Evolutionary conservation across 768 basidiomycete genomes (phyloP), one percentile per base, ranked within the genome.

Genomic region (Naganishia kalamii): DNA sequence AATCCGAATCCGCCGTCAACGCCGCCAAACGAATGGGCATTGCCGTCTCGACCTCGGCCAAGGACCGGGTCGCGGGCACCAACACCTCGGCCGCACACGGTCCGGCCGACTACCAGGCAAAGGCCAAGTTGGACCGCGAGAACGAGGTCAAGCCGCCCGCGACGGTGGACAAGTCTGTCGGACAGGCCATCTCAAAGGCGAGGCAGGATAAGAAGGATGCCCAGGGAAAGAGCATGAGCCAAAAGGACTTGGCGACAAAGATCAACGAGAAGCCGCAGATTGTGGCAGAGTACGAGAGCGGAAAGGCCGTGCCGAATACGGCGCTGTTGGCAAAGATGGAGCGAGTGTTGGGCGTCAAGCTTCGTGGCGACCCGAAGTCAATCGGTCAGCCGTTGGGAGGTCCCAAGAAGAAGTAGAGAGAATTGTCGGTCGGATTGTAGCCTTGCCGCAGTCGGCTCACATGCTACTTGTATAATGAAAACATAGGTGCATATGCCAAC

Each of bases 141-240:
- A 93, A 97, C 77, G 92, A 94, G 74, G 92, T 94, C 25, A 90
- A 92, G 10, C 92, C 92, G 7, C 93, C 93, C 50, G 70, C 88
- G 60, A 94, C 91, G 80, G 80, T 97, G 69, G 73, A 74, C 60
- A 63, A 62, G 40, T 69, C 71, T 11, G 74, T 79, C 40, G 70
- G 72, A 67, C 72, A 90, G 85, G 89, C 92, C 2, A 90, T 97
- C 69, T 86, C 89, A 77, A 81, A 83, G 17, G 89, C 86, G 46
- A 88, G 93, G 63, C 80, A 83, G 80, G 90, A 87, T 27, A 83
- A 86, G 76, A 83, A 87, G 70, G 74, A 75, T 66, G 69, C 74
- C 6, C 74, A 76, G 29, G 78, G 78, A 46, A 79, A 79, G 73
- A 69, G 68, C 6, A 78, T 92, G 59, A 87, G 91, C 11, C 93